Percentiles rank a stretch among this genome's conserved stretches.
Conservation (phyloP, 805 yeast genomes). For the Metschnikowia cerradonensis region DNA sequence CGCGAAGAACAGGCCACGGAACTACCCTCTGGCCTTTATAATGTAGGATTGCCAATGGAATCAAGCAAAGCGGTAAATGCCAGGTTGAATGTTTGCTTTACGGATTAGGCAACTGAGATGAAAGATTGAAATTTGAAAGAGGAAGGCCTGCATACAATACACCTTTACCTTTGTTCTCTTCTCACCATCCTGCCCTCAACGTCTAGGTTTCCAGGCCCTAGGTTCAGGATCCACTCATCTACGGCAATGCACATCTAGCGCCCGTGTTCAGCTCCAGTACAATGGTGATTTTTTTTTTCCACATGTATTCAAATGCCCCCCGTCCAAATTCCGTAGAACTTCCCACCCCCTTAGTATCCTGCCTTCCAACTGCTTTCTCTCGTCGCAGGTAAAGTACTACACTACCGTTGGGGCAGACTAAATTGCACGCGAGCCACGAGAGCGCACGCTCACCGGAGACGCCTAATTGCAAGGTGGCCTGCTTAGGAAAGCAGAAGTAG, state of each 20-base stretch:
- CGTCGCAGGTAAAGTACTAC: neutral
- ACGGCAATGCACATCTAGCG: neutral
- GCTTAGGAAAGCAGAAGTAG: slow-evolving; percentile 13
- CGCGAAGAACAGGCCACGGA: neutral
- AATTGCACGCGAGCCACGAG: slow-evolving; percentile 8
- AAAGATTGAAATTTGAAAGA: neutral
- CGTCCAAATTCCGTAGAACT: neutral
- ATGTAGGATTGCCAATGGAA: neutral
- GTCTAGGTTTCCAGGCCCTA: neutral
- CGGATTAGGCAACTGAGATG: neutral
- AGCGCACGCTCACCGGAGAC: slow-evolving; percentile 17
- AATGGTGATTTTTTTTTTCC: neutral
- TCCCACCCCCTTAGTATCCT: neutral
- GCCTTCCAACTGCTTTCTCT: neutral
- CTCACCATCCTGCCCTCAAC: neutral
- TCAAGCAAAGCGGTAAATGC: neutral
- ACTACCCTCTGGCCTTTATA: neutral
- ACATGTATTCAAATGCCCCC: neutral
- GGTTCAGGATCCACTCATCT: neutral
- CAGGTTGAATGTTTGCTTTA: too few species aligned
- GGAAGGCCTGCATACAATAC: neutral
- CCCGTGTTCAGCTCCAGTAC: neutral
- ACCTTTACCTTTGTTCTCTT: neutral
- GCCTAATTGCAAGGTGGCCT: slow-evolving; percentile 8
- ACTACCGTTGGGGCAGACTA: neutral